These are phyloP conservation scores for Penicillium soppii DNA, from an alignment of 495 filamentous ascomycete genomes.

Conservation along the genomic window DNA sequence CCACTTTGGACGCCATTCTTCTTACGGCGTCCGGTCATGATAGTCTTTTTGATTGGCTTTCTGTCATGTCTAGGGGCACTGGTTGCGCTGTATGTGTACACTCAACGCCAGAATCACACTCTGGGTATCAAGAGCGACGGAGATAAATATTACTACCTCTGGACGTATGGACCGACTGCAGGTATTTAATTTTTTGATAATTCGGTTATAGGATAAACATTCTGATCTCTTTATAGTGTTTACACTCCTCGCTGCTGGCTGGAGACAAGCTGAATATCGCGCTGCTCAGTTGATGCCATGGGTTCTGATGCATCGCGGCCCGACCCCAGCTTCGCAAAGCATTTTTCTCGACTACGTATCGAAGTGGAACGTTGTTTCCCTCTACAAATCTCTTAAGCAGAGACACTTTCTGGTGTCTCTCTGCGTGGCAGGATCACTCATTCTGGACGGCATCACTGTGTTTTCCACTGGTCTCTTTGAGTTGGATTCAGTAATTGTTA, in stretches of 20 bases:
- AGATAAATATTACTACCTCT: slow-evolving; percentile 3
- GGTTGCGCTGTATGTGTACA: background rate
- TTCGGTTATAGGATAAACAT: background rate
- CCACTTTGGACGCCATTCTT: slow-evolving; percentile 1
- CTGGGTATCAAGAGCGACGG: slow-evolving; percentile 2
- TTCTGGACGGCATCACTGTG: slow-evolving; percentile 8
- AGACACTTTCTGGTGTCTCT: slow-evolving; percentile 6
- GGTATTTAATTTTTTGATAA: background rate
- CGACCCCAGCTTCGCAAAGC: slow-evolving; percentile 4
- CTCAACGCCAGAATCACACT: background rate
- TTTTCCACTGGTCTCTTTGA: slow-evolving; percentile 17
- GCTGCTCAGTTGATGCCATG: slow-evolving; percentile 12
- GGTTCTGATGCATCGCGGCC: slow-evolving; percentile 6
- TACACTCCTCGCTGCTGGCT: slow-evolving; percentile 5
- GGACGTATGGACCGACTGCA: slow-evolving; percentile 8
- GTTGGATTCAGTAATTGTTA: background rate
- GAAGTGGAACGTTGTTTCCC: slow-evolving; percentile 7
- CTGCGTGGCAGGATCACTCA: slow-evolving; percentile 5
- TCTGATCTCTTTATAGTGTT: background rate
- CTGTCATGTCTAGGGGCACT: background rate
- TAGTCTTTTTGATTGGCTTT: background rate
- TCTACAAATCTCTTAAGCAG: slow-evolving; percentile 2
- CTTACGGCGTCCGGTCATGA: background rate
- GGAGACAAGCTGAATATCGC: slow-evolving; percentile 12
- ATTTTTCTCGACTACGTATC: slow-evolving; percentile 19